phyloP scores from a whole-genome alignment of 1,284 basidiomycete genomes.

The Sparassis latifolia region DNA sequence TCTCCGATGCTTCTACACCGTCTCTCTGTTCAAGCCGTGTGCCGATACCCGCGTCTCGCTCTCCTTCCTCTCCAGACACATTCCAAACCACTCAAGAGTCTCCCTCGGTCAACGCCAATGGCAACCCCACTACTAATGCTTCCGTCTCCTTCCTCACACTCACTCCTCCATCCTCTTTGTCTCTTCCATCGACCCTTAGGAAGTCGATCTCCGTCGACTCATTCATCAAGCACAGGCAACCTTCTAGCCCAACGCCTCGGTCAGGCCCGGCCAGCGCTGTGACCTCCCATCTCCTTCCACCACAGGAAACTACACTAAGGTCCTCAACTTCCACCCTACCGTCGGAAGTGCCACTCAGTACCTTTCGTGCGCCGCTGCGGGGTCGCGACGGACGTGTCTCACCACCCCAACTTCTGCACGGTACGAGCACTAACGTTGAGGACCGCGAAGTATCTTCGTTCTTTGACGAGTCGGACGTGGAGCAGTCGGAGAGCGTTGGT shows the following conservation, averaged over 20 bases:
- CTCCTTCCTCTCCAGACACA: conserved; percentile 27
- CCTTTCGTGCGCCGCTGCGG: conserved; percentile 23
- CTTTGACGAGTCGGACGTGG: conserved; percentile 47
- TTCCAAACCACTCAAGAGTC: conserved; percentile 27
- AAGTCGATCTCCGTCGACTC: conserved; percentile 76
- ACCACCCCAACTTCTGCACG: conserved; percentile 32
- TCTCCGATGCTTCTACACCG: background rate
- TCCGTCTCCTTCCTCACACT: conserved; percentile 3
- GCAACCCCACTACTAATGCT: conserved; percentile 17
- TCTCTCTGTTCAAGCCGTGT: too few species aligned
- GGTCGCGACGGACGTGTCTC: conserved; percentile 25
- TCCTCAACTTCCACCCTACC: background rate
- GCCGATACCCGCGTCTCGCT: conserved; percentile 8
- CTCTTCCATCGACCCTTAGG: conserved; percentile 38
- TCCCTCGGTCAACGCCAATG: conserved; percentile 16
- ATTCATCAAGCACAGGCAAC: conserved; percentile 45
- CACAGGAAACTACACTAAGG: conserved; percentile 10
- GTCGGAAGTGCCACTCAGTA: background rate
- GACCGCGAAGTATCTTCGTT: conserved; percentile 31
- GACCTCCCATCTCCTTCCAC: conserved; percentile 14
- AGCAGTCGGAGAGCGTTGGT: conserved; percentile 38
- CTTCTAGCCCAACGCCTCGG: conserved; percentile 28
- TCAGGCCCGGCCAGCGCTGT: conserved; percentile 25
- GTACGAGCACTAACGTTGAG: conserved; percentile 47
- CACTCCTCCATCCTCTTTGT: conserved; percentile 13